Evolutionary conservation across 73 alveolate species (phyloP).

Genomic region (Paramecium primaurelia): DNA sequence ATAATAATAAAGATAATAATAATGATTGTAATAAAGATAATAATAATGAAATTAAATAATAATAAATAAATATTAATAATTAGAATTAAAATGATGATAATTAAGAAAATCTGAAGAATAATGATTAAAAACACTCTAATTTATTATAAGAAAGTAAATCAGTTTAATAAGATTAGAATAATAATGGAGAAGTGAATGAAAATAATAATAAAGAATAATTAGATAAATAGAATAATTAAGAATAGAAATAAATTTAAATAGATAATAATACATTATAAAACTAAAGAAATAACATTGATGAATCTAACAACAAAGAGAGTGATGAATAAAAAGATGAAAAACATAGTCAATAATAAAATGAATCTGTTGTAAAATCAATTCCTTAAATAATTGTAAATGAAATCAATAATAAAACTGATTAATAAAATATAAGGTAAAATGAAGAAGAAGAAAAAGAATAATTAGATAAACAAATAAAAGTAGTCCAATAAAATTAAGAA

Average conservation of each 20-base stretch:
- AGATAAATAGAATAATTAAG: neutral
- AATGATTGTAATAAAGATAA: neutral
- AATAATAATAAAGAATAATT: neutral
- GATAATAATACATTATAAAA: neutral
- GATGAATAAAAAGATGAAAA: neutral
- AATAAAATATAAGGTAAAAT: neutral
- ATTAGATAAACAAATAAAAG: neutral
- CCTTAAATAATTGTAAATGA: neutral
- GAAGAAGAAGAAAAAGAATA: neutral
- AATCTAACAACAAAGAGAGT: neutral
- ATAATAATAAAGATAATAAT: neutral
- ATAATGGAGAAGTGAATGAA: neutral
- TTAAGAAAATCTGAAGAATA: neutral
- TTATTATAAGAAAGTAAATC: neutral
- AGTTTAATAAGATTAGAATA: neutral
- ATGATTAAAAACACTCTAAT: neutral
- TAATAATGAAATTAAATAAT: neutral
- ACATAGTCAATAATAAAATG: neutral
- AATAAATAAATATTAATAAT: neutral
- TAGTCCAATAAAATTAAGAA: neutral
- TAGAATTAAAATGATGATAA: neutral
- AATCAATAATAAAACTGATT: neutral
- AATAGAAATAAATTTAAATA: neutral
- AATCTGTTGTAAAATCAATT: neutral
- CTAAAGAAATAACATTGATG: neutral